Evolutionary conservation across 2,329 filamentous ascomycete species (phyloP).

Genomic region (Penicillium hordei): DNA sequence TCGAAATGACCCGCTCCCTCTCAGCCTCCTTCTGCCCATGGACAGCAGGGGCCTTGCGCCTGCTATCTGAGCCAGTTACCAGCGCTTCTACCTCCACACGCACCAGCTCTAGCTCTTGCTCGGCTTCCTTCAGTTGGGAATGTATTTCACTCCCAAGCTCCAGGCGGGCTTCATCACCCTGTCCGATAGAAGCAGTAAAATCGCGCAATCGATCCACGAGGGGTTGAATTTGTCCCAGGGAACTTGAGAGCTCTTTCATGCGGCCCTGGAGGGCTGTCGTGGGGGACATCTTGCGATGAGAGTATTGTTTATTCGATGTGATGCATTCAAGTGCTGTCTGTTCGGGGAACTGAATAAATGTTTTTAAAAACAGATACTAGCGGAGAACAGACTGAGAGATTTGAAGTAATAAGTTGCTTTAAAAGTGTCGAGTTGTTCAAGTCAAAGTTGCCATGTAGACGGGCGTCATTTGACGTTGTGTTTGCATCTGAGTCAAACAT

Average conservation of each 20-base stretch:
- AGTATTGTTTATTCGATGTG: neutral
- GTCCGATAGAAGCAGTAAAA: constrained; percentile 60
- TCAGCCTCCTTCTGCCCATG: constrained; percentile 60
- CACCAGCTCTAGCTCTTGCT: constrained; percentile 81
- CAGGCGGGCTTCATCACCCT: constrained; percentile 65
- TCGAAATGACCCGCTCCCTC: constrained; percentile 64
- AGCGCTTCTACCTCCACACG: constrained; percentile 75
- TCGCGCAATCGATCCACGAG: constrained; percentile 59
- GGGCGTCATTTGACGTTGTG: constrained; percentile 21
- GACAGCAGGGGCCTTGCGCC: constrained; percentile 30
- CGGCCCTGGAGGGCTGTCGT: constrained; percentile 47
- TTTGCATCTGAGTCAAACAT: constrained; percentile 37
- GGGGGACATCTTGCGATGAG: constrained; percentile 38
- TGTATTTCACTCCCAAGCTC: constrained; percentile 82
- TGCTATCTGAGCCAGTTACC: constrained; percentile 45
- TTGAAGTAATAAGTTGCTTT: neutral
- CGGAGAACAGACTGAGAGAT: neutral
- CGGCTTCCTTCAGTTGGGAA: constrained; percentile 70
- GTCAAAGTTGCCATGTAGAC: constrained; percentile 32
- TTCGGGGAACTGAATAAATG: too few relatives aligned
- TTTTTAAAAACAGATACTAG: too few relatives aligned
- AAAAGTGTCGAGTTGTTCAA: constrained; percentile 13
- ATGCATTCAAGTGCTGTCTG: neutral
- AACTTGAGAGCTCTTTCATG: constrained; percentile 54
- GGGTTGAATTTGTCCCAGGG: constrained; percentile 54